Evolutionary conservation across 768 basidiomycete species (phyloP).

Genomic region (Gelatoporia subvermispora): DNA sequence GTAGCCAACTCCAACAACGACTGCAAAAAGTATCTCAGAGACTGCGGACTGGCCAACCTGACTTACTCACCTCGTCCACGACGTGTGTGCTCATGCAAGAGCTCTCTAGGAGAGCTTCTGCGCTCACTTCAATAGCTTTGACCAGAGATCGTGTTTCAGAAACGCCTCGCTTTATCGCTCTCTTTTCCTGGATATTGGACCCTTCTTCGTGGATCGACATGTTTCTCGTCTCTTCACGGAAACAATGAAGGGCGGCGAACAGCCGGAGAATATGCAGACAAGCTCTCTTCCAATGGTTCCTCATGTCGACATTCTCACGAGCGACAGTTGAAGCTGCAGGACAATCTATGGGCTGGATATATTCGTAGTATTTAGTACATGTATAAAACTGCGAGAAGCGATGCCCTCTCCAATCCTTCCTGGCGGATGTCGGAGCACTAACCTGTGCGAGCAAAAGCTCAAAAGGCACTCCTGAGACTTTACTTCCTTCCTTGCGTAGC

Average conservation of each 20-base stretch:
- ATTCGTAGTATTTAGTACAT: conserved; percentile 10
- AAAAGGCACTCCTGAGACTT: conserved; percentile 5
- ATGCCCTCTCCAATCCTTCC: neutral
- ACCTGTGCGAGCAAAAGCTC: conserved; percentile 19
- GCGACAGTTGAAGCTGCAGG: conserved; percentile 4
- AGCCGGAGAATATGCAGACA: conserved; percentile 5
- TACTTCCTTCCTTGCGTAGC: conserved; percentile 9
- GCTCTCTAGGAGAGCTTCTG: neutral
- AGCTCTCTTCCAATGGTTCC: too few species aligned
- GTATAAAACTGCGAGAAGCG: neutral
- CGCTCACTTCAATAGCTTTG: neutral
- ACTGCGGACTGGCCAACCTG: neutral
- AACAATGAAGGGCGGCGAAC: neutral
- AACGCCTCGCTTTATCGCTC: too few species aligned
- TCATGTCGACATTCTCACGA: neutral
- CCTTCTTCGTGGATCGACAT: too few species aligned
- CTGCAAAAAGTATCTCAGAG: neutral
- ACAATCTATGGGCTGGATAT: conserved; percentile 14
- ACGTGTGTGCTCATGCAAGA: too few species aligned
- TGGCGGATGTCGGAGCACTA: conserved; percentile 7
- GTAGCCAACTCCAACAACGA: neutral
- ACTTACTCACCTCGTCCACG: too few species aligned
- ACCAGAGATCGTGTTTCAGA: neutral
- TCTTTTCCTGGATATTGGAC: too few species aligned
- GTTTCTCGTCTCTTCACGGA: neutral